Conservation (phyloP, 1,284 basidiomycete genomes). For the Ganoderma lingzhi region DNA sequence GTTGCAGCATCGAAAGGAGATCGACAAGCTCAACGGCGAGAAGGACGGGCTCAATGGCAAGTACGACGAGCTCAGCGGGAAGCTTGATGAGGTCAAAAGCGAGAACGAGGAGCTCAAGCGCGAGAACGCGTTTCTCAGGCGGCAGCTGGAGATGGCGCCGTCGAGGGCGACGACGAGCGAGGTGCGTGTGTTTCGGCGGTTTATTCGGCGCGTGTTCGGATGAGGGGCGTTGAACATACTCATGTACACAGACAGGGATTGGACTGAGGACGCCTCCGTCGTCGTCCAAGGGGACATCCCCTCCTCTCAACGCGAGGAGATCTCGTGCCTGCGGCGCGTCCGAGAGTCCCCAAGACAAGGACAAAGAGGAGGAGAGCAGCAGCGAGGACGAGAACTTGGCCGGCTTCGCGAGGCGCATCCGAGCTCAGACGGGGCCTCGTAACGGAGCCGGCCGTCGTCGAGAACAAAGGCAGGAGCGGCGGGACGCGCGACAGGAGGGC, state of each 20-base stretch:
- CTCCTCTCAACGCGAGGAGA: neutral
- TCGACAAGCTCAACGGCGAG: neutral
- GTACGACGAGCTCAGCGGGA: neutral
- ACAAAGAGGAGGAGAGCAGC: neutral
- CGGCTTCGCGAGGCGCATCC: neutral
- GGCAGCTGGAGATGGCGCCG: neutral
- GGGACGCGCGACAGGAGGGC: neutral
- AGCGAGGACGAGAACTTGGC: slow-evolving; percentile 10
- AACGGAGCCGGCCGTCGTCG: neutral
- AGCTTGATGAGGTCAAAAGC: neutral
- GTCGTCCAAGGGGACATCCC: neutral
- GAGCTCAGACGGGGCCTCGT: neutral
- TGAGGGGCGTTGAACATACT: neutral
- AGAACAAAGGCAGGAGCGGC: neutral
- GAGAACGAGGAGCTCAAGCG: neutral
- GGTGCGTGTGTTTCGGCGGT: neutral
- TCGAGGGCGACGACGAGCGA: neutral
- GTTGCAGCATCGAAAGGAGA: neutral
- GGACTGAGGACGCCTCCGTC: slow-evolving; percentile 15
- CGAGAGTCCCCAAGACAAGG: neutral
- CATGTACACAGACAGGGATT: neutral
- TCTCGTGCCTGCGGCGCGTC: neutral
- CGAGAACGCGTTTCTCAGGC: neutral
- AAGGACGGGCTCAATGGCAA: neutral
- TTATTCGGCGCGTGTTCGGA: neutral